Conservation (phyloP, 108 stramenopile genomes). For the Parietichytrium sp. region DNA sequence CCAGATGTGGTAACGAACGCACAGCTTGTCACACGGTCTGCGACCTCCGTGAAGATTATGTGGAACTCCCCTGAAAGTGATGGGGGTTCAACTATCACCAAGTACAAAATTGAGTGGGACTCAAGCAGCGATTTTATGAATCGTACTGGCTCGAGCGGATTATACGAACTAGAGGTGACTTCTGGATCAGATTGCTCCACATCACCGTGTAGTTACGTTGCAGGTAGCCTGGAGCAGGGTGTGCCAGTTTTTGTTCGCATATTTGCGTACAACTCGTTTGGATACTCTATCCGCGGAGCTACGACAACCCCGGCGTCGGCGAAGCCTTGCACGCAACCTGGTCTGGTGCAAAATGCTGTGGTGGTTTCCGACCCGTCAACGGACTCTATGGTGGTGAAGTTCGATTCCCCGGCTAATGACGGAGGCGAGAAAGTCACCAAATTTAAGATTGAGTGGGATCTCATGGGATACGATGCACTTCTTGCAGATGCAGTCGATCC, state of each 20-base stretch:
- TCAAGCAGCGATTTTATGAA: background rate
- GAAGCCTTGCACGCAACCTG: constrained; percentile 54
- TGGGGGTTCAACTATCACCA: constrained; percentile 58
- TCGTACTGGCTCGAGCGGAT: constrained; percentile 28
- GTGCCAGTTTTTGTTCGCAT: constrained; percentile 55
- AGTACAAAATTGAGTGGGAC: constrained; percentile 71
- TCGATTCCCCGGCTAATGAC: constrained; percentile 67
- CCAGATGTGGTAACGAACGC: constrained; percentile 61
- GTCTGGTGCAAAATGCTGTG: constrained; percentile 41
- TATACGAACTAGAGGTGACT: constrained; percentile 46
- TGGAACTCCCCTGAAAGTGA: constrained; percentile 52
- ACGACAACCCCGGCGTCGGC: constrained; percentile 40
- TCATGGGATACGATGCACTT: constrained; percentile 52
- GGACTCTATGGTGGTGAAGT: constrained; percentile 58
- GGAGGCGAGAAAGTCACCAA: constrained; percentile 70
- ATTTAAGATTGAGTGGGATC: constrained; percentile 79
- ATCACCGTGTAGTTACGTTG: constrained; percentile 50
- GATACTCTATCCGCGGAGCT: constrained; percentile 48
- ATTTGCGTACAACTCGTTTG: constrained; percentile 60
- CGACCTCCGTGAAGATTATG: constrained; percentile 52
- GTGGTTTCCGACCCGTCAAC: constrained; percentile 6
- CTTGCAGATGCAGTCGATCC: constrained; percentile 28
- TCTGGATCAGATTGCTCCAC: constrained; percentile 42
- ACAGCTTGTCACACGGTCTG: constrained; percentile 50
- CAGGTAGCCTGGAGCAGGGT: constrained; percentile 50